Conservation (phyloP, 2,329 filamentous ascomycete genomes). For the Botryotinia convoluta region DNA sequence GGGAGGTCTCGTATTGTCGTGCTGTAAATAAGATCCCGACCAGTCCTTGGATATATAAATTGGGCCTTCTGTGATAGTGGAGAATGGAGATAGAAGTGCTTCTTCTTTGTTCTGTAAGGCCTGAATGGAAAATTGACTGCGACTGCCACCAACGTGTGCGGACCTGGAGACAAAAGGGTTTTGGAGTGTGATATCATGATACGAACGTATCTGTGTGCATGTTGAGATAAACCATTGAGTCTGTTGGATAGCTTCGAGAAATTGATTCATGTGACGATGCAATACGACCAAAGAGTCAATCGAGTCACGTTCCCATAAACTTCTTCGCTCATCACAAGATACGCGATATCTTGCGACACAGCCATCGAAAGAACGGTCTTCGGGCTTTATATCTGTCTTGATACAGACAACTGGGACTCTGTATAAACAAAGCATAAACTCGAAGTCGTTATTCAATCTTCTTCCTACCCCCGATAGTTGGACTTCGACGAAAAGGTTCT, state of each 20-base stretch:
- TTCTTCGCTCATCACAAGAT: not conserved
- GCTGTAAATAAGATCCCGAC: not conserved
- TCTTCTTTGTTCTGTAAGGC: not conserved
- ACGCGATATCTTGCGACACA: not conserved
- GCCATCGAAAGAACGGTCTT: not conserved
- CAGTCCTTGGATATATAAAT: not conserved
- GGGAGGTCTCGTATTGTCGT: not conserved
- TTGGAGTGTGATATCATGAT: not conserved
- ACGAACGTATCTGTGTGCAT: accelerated
- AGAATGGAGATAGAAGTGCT: not conserved
- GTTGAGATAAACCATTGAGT: not conserved
- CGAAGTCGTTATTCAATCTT: not conserved
- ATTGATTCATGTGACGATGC: not conserved
- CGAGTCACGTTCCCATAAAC: not conserved
- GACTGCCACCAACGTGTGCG: not conserved
- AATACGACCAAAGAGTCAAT: not conserved
- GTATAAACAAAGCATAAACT: not conserved
- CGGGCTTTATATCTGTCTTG: not conserved
- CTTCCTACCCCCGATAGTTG: not conserved
- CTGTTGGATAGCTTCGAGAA: not conserved
- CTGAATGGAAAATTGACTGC: not conserved
- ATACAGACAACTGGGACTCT: not conserved
- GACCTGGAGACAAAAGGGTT: not conserved
- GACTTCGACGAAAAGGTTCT: not conserved
- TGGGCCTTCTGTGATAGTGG: not conserved